phyloP scores from a whole-genome alignment of 2,329 filamentous ascomycete genomes.

The Macrophomina phaseolina region DNA sequence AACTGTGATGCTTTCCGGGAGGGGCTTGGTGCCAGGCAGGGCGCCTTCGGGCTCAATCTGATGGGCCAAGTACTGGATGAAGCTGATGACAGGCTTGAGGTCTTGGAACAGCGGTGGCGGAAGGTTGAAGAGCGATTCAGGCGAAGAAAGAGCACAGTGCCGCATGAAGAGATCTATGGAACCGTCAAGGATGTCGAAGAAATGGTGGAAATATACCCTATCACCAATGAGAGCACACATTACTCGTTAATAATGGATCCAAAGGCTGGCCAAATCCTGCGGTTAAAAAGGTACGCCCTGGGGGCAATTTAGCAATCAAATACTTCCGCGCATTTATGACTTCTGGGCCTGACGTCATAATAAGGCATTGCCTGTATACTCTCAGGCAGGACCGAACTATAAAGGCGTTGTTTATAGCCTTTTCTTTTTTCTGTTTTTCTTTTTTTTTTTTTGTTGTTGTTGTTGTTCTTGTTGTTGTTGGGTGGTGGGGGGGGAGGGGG shows the following conservation, averaged over 20 bases:
- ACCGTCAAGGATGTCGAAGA: constrained; percentile 39
- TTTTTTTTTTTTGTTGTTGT: too few species aligned
- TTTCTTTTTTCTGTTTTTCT: too few species aligned
- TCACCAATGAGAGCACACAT: constrained; percentile 64
- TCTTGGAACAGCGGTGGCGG: constrained; percentile 39
- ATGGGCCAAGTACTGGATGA: constrained; percentile 41
- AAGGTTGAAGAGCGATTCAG: constrained; percentile 19
- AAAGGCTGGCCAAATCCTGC: constrained; percentile 52
- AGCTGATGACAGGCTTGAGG: constrained; percentile 41
- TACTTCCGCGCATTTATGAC: too few species aligned
- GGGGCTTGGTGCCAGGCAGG: constrained; percentile 22
- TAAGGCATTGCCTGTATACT: too few species aligned
- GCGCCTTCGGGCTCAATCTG: constrained; percentile 1
- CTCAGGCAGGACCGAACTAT: too few species aligned
- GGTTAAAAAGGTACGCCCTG: constrained; percentile 41
- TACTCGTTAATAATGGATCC: constrained; percentile 65
- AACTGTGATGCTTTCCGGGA: constrained; percentile 57
- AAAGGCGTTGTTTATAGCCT: too few species aligned
- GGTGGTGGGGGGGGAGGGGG: too few species aligned
- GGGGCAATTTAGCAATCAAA: background rate
- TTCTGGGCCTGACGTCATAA: too few species aligned
- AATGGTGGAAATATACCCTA: constrained; percentile 60
- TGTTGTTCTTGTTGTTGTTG: too few species aligned
- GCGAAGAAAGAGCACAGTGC: constrained; percentile 29
- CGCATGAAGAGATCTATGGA: constrained; percentile 40